Base-by-base conservation (phyloP, 2,329 filamentous ascomycete genomes). In the Fusarium pilosicola region DNA sequence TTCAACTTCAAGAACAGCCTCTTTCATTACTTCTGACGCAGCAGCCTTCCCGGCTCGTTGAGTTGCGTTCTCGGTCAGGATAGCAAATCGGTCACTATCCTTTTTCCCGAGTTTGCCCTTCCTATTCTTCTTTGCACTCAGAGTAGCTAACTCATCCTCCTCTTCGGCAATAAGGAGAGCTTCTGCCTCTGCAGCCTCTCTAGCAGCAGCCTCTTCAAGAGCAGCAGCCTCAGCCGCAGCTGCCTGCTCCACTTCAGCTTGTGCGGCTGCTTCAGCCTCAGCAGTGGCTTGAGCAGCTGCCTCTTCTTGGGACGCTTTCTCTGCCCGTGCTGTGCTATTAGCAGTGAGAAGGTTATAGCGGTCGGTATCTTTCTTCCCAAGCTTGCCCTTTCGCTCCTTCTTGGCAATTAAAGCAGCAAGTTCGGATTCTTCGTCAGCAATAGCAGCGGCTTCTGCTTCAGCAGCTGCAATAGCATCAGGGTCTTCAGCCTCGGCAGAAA, bases 361-460 rank as follows among this genome's bases (percentile, higher is more conserved):
- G 62, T 87, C 84, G 55, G 86, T 78, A 42, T 86, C 85, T 65
- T 81, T 85, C 73, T 84, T 87, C 7, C 73, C 76, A 24, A 85
- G 74, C 63, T 81, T 87, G 61, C 71, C 71, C 48, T 74, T 80
- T 77, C 76, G 86, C 87, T 76, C 82, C 72, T 86, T 88, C 75
- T 87, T 88, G 24, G 82, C 80, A 41, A 83, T 83, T 14, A 86
- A 77, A 10, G 78, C 75, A 36, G 79, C 81, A 14, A 85, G 77
- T 56, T 86, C 71, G 4, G 54, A 80, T 38, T 80, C 78, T 66
- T 84, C 81, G 46, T 83, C 78, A n/a, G 65, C 52, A 24, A 69
- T 42, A 44, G 58, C 61, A 38, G 54, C 51, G 22, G 61, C 70
- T 38, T 66, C 70, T 12, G 65, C 65, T 22, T 62, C 70, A 12